Base-by-base conservation (phyloP, 345 rosid species). In the Nephelium lappaceum region DNA sequence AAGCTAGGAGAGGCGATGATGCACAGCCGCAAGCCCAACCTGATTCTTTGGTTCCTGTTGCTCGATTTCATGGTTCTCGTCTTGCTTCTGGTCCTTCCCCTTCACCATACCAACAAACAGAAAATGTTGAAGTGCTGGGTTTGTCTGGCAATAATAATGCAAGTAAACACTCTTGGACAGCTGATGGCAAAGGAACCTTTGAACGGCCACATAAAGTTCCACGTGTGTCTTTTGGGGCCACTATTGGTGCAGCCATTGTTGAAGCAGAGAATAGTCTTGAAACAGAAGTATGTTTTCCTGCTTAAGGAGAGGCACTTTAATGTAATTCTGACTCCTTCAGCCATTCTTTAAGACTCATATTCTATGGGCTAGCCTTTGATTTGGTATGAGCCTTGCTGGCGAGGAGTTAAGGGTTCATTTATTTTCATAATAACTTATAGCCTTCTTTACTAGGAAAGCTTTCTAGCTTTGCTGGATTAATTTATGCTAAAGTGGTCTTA, bases 61-160 rank as follows among this genome's bases (percentile, higher is more conserved):
- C 92, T 81, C 87, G 83, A 74, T 91, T 84, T 85, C 91, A 74
- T 67, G 94, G 98, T 78, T 93, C 98, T 77, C 91, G 97, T 73
- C 99, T 96, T 76, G 95, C 99, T 77, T 89, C 98, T 21, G 97
- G 90, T 78, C 91, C 94, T 79, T 58, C 85, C 49, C 93, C 98
- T 66, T 89, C 98, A 61, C 99, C 98, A 53, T 96, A 76, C 85
- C 91, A 88, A 87, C 80, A 78, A 63, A 67, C 66, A 39, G 70
- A 75, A 71, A 12, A 19, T 65, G 53, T 71, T 73, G 19, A 73
- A 61, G 71, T 69, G 68, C 43, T 69, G 74, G 18, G n/a, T 61
- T 36, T 64, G 68, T 27, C 42, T 10, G 31, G 15, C 65, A 61
- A 61, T 21, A 61, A 23, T 16, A 57, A 57, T 55, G 4, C 61